Evolutionary conservation across 257 asterid genomes (phyloP), one percentile per base, ranked within the genome.

Genomic region (Orobanche coerulescens): DNA sequence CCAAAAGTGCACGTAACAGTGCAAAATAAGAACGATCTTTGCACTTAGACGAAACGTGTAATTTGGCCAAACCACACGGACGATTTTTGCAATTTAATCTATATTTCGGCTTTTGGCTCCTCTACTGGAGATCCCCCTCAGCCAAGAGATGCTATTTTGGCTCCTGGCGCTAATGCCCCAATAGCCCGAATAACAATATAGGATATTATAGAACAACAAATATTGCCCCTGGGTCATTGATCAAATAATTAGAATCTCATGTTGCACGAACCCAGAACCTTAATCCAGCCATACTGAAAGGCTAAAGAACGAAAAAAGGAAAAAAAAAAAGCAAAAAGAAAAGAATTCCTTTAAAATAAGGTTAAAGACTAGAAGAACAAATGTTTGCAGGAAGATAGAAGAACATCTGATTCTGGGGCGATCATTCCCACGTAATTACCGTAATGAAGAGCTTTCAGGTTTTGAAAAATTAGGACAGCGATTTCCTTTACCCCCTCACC

Each of bases 401-500:
- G 23, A 55, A 62, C 47, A 47, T 65, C 68, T 13, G 61, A 3
- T 33, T 25, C 43, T 50, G 24, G 15, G 54, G 31, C 52, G 52
- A 19, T 19, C 6, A 22, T 9, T 55, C 33, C 28, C 36, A n/a
- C 14, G 26, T 31, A 13, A 54, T 54, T 54, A 54, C 61, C 43
- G 43, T 54, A 19, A 2, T 30, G 43, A 58, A 56, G 24, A 56
- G 58, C 70, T n/a, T 56, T 37, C 28, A 56, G 16, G 26, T 3
- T 11, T 22, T 5, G 26, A 24, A 44, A 15, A n/a, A n/a, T n/a
- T n/a, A n/a, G n/a, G n/a, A n/a, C n/a, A 8, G 5, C 4, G 28
- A 9, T 20, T 20, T 15, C 20, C 8, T 16, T 22, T 6, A 18
- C 37, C 9, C 50, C 20, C 44, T 19, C 47, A 30, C 24, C 39